A percentile compares a stretch with the other conserved stretches of the same genome.
Evolutionary conservation across 1,284 basidiomycete genomes (phyloP).

Genomic region (Ustilago xerochloae): DNA sequence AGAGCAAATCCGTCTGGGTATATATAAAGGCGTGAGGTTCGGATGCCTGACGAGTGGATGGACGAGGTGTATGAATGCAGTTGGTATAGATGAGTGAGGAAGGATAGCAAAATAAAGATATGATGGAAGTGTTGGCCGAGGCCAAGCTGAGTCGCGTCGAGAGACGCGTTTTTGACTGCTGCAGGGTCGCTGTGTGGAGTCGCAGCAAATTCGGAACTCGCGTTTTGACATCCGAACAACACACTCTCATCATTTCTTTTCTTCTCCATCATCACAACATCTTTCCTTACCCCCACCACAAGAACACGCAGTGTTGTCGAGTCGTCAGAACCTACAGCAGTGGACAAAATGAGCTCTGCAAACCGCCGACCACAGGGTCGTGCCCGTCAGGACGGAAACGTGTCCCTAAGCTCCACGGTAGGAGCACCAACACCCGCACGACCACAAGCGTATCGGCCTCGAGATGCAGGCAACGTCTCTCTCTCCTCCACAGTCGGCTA

Average conservation of each 20-base stretch:
- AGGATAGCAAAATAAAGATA: background rate
- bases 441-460: background rate
- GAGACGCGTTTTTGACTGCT: constrained; percentile 20
- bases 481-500: constrained; percentile 23
- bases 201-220: constrained; percentile 1
- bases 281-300: background rate
- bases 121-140: background rate
- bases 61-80: background rate
- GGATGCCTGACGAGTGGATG: background rate
- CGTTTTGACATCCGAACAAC: constrained; percentile 11
- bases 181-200: background rate
- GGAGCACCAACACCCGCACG: constrained; percentile 28
- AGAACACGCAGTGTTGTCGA: no score
- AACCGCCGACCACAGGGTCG: constrained; percentile 4
- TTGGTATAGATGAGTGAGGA: background rate
- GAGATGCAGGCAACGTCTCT: constrained; percentile 12
- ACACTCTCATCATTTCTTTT: background rate
- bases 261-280: background rate
- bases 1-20: no score
- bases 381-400: constrained; percentile 18
- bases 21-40: background rate
- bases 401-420: constrained; percentile 36
- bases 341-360: no score
- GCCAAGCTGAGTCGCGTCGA: constrained; percentile 8
- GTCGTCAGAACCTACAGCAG: no score